phyloP scores from a whole-genome alignment of 225 moss, liverwort and hornwort species.

The Sphagnum contortum region DNA sequence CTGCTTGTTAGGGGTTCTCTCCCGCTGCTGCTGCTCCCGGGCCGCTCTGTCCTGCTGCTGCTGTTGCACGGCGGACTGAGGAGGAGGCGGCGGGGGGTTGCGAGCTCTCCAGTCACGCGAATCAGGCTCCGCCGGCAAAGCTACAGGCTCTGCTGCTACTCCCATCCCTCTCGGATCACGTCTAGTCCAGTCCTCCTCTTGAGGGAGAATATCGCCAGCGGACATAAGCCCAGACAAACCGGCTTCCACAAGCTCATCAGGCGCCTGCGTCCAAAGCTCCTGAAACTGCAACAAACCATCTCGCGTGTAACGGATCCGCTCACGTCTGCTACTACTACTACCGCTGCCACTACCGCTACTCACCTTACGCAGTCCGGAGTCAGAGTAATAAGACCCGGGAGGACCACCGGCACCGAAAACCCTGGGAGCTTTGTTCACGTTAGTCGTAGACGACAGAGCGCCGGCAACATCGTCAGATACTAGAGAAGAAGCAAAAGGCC shows the following conservation, averaged over 20 bases:
- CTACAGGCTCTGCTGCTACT: no score
- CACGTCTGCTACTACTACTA: neutral
- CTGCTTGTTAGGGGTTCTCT: slow-evolving; percentile 28
- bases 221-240: slow-evolving; percentile 20
- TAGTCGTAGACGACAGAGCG: no score
- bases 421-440: no score
- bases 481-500: no score
- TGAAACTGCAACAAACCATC: slow-evolving; percentile 21
- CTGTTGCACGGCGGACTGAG: neutral
- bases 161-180: slow-evolving; percentile 15
- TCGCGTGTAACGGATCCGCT: slow-evolving; percentile 20
- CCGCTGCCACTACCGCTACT: no score
- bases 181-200: slow-evolving; percentile 14
- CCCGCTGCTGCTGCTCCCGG: slow-evolving; percentile 20
- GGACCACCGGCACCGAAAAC: no score
- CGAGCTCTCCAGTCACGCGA: no score
- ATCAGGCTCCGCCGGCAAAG: no score
- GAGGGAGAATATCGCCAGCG: neutral
- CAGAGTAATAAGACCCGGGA: no score
- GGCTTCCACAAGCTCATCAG: slow-evolving; percentile 14
- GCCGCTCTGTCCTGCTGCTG: slow-evolving; percentile 13
- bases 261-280: slow-evolving; percentile 25
- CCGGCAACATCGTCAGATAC: no score
- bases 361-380: no score
- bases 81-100: neutral